Percentiles rank a stretch among this genome's conserved stretches.
These are phyloP conservation scores for Nigrospora osmanthi DNA, from an alignment of 2,329 filamentous ascomycete genomes.

Conservation along the genomic window DNA sequence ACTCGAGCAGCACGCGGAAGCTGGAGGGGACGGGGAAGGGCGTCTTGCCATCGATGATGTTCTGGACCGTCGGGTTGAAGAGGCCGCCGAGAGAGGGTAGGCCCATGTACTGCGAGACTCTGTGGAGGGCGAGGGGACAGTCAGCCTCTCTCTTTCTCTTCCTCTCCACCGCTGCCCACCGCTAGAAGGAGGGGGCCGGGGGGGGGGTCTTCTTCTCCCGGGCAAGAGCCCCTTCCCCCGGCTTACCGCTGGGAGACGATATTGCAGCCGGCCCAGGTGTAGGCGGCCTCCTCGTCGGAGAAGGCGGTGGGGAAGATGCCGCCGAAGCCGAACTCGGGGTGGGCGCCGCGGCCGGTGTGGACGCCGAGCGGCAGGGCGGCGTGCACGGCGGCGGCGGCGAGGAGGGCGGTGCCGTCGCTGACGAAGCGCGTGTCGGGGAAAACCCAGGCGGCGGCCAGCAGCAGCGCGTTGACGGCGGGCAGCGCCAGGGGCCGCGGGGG, in stretches of 20 bases:
- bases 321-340: conserved; percentile 37
- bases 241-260: conserved; percentile 40
- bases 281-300: conserved; percentile 43
- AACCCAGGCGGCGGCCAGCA: conserved; percentile 44
- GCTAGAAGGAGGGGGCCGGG: too few species aligned
- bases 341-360: conserved; percentile 43
- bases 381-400: conserved; percentile 38
- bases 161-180: too few species aligned
- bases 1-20: conserved; percentile 37
- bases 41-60: conserved; percentile 30
- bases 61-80: conserved; percentile 42
- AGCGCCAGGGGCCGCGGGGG: too few species aligned
- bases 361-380: conserved; percentile 40
- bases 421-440: conserved; percentile 42
- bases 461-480: conserved; percentile 41
- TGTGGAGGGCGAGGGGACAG: conserved; percentile 6
- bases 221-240: too few species aligned
- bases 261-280: conserved; percentile 46
- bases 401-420: conserved; percentile 39
- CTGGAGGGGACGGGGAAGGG: conserved; percentile 33
- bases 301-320: conserved; percentile 31
- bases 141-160: background rate
- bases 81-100: conserved; percentile 34
- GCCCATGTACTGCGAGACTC: conserved; percentile 33
- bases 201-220: too few species aligned